Base-by-base conservation (phyloP, 371 early-diverging fungal species). In the Lichtheimia ornata region DNA sequence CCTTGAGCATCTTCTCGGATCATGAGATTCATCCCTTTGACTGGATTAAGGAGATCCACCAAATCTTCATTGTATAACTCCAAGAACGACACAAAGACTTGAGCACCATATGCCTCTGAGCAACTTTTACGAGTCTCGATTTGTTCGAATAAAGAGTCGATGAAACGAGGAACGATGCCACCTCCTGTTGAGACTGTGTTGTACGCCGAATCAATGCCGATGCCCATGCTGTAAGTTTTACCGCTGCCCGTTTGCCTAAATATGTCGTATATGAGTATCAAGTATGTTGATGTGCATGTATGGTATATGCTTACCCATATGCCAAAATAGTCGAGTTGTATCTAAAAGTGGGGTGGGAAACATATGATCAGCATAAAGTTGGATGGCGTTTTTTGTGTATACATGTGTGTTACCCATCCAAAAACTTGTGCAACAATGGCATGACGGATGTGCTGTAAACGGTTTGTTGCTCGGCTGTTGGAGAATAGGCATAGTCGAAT, bases 11-110 rank as follows among this genome's bases (percentile, higher is more conserved):
- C 98, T 73, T 99, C 95, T 40, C 99, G 84, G 53, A 96, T 93
- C 14, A 86, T 63, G 43, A 65, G 61, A 24, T 58, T 59, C 12
- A 61, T 22, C 17, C 65, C 64, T 40, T 68, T 63, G 40, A 78
- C 68, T 4, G 50, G 79, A 51, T 86, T 85, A 25, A 96, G 72
- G 28, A 97, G 83, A 73, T 97, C 96, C 13, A 89, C 86, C 6
- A 97, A 73, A 53, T 95, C 94, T 76, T 99, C 99, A 73, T 99
- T 99, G 80, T 99, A 99, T 30, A 99, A 76, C 73, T 99, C 99
- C n/a, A 97, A 67, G 73, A 91, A 97, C 42, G 94, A 86, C 4
- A 88, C 86, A 56, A 64, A 77, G 18, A 91, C 86, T 56, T 35
- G 61, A 57, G 56, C 82, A 77, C 43, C 95, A 76, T 20, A 97